Conservation (phyloP, 2,329 filamentous ascomycete species). For the Neonectria magnoliae region DNA sequence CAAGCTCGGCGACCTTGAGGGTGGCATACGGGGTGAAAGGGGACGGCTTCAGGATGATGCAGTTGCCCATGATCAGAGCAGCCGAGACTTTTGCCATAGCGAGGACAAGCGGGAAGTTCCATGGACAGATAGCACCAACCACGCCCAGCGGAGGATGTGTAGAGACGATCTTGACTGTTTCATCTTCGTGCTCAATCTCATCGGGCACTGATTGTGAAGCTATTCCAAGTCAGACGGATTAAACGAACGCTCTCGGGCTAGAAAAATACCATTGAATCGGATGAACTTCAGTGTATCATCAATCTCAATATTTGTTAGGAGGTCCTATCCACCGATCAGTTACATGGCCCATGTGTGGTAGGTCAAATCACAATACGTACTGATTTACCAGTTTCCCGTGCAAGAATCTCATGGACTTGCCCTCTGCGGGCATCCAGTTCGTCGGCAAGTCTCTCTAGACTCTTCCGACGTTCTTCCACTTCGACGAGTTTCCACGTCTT, state of each 20-base stretch:
- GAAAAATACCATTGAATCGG: not conserved
- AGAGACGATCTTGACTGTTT: not conserved
- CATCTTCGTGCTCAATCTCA: not conserved
- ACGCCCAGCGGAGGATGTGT: constrained; percentile 51
- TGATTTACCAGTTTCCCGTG: constrained; percentile 1
- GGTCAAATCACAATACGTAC: not conserved
- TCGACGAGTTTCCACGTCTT: not conserved
- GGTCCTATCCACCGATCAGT: not conserved
- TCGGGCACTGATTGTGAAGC: not conserved
- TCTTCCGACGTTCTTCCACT: not conserved
- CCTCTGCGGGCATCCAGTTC: not conserved
- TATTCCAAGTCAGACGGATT: not conserved
- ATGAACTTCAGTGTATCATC: not conserved
- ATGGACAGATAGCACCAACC: constrained; percentile 59
- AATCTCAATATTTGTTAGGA: constrained; percentile 1
- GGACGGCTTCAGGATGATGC: constrained; percentile 65
- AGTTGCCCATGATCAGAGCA: constrained; percentile 64
- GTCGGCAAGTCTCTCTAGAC: not conserved
- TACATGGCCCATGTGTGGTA: too few species aligned
- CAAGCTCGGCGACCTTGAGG: constrained; percentile 68
- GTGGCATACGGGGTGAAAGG: constrained; percentile 66
- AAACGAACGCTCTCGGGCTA: not conserved
- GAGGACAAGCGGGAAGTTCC: constrained; percentile 65
- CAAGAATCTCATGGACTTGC: not conserved
- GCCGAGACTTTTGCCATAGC: constrained; percentile 64